phyloP scores from a whole-genome alignment of 352 stramenopile species.

The Pythium utonaiense region DNA sequence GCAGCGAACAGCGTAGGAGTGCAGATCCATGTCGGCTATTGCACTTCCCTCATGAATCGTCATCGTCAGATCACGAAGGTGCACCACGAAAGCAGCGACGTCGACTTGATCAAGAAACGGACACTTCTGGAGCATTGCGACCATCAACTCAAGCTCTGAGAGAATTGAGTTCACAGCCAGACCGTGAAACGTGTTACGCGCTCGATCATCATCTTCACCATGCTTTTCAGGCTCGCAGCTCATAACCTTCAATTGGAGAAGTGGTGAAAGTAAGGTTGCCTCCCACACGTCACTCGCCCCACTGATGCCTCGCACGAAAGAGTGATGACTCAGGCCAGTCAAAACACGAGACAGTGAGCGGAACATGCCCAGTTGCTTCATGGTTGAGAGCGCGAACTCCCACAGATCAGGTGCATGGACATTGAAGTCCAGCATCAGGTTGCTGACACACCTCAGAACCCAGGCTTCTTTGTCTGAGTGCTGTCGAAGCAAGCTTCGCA shows the following conservation, averaged over 20 bases:
- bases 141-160: conserved; percentile 25
- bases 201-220: not conserved
- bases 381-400: conserved; percentile 25
- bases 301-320: conserved; percentile 24
- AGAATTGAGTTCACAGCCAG: conserved; percentile 12
- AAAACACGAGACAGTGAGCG: conserved; percentile 29
- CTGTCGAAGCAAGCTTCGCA: conserved; percentile 32
- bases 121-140: conserved; percentile 35
- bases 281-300: conserved; percentile 25
- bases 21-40: conserved; percentile 22
- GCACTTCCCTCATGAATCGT: not conserved
- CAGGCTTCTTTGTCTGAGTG: conserved; percentile 16
- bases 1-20: conserved; percentile 25
- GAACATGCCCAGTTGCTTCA: conserved; percentile 30
- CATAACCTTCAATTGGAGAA: conserved; percentile 22
- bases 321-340: conserved; percentile 18
- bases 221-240: not conserved
- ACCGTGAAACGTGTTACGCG: not conserved
- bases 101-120: conserved; percentile 42
- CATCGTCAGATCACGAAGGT: conserved; percentile 24
- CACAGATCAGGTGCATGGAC: conserved; percentile 32
- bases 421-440: conserved; percentile 36
- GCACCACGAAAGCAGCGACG: conserved; percentile 29
- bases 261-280: conserved; percentile 23
- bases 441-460: conserved; percentile 22